Evolutionary conservation across 179 eudicot species (phyloP), one percentile per base, ranked within the genome.

Genomic region (Sideroxylon spinosum): DNA sequence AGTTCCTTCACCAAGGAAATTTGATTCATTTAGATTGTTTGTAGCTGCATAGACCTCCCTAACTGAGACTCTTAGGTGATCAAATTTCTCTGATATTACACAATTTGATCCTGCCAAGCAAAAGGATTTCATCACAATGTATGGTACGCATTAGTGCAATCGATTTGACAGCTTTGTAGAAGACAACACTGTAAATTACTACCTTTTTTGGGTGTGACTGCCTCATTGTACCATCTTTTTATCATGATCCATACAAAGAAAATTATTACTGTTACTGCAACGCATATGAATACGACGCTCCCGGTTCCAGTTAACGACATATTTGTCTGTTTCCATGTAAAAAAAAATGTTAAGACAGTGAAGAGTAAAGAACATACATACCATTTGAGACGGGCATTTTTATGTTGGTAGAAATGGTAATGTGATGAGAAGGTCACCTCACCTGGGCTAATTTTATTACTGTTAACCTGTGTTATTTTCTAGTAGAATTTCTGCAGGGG

Each of bases 1-100:
- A 64, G 81, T 81, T 64, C 88, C 88, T 75, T 86, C 82, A 6
- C 88, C 88, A 56, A 86, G 81, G 76, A 75, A 83, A 78, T 83
- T 86, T 28, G 75, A 57, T 44, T 59, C 67, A 25, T 64, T 57
- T 37, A 86, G 78, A 65, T 76, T 86, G 80, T 83, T 83, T 44
- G 88, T 86, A 59, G 86, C 88, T 14, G 78, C 73, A 59, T 78
- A 76, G 6, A 86, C 78, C 60, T 78, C 85, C 80, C 81, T 65
- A 11, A 81, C n/a, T 4, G 84, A 66, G 53, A 86, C 7, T 75
- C 71, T 59, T 0, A 76, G 46, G 67, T 29, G 29, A 16, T 17
- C 71, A 37, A 80, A 83, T 28, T 80, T 68, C 57, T 78, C 78
- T 49, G 69, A 75, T 17, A 81, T 6, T 60, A 63, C 67, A 59